These are phyloP conservation scores for Leptodontidium sp. DNA, from an alignment of 2,329 filamentous ascomycete species.

Conservation along the genomic window DNA sequence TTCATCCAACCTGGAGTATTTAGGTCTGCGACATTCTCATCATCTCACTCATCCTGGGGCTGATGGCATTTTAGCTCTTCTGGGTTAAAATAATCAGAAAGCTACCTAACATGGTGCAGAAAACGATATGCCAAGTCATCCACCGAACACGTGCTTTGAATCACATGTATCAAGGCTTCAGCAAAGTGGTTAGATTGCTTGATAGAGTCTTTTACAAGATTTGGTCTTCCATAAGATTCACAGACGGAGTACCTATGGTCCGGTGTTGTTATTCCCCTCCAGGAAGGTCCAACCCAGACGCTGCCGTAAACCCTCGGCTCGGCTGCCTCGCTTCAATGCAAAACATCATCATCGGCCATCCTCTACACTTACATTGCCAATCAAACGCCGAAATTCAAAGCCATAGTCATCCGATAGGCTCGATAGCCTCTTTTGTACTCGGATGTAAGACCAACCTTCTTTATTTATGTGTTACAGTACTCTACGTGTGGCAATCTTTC, in stretches of 20 bases:
- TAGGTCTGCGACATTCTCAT: neutral
- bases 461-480: neutral
- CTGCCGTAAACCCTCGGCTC: constrained; percentile 4
- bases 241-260: too few relatives aligned
- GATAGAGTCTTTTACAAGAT: too few relatives aligned
- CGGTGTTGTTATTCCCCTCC: too few relatives aligned
- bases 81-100: too few relatives aligned
- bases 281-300: neutral
- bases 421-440: neutral
- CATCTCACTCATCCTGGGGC: too few relatives aligned
- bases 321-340: constrained; percentile 10
- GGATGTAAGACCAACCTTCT: constrained; percentile 8
- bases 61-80: too few relatives aligned
- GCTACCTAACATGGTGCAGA: too few relatives aligned
- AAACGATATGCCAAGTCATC: too few relatives aligned
- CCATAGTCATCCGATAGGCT: neutral
- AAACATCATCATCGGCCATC: constrained; percentile 2
- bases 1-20: neutral
- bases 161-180: too few relatives aligned
- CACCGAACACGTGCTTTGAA: too few relatives aligned
- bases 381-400: constrained; percentile 1
- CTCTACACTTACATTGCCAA: neutral
- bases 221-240: too few relatives aligned
- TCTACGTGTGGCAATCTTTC: neutral
- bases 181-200: too few relatives aligned